Base-by-base conservation (phyloP, 257 asterid species). In the Jaltomata sinuosa region DNA sequence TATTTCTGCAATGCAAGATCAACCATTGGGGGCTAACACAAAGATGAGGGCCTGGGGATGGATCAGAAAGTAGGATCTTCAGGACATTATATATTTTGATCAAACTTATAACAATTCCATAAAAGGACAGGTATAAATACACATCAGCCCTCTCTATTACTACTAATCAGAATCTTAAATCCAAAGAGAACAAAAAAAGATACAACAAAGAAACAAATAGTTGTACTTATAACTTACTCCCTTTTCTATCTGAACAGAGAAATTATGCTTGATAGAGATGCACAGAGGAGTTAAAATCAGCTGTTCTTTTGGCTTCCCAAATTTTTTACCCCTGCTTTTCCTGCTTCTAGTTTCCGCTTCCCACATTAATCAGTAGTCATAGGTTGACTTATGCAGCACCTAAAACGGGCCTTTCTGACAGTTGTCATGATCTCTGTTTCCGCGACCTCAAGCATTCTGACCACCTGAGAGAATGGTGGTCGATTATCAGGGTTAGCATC, bases 381-480 rank as follows among this genome's bases (percentile, higher is more conserved):
- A 0, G 99, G 98, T 34, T 89, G 94, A 47, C 93, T 93, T 40
- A 93, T 91, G 92, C 98, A 96, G 95, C 99, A 96, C 93, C 98
- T 91, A 92, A 94, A 96, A 84, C 97, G 99, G 45, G 99, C 99
- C 87, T 93, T 96, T 77, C 99, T 90, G 80, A 94, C 97, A 10
- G 90, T 93, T 0, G 96, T 93, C 97, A 94, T 87, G 78, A 96
- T 91, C 94, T 94, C 94, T 2, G 91, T 92, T 91, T 96, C 98
- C 0, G 99, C 98, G 71, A 94, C 92, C 92, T 93, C 97, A 0
- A 96, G 98, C 98, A 96, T 93, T 86, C 90, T 89, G 53, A 94
- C 97, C 34, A 94, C 96, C 91, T 90, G 93, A n/a, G 91, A 49
- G 88, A 96, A 96, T 14, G 98, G 92, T 52, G 99, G 97, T 83